A percentile compares a stretch with the other conserved stretches of the same genome.
Evolutionary conservation across 129 eudicot genomes (phyloP).

Genomic region (Escallonia herrerae): DNA sequence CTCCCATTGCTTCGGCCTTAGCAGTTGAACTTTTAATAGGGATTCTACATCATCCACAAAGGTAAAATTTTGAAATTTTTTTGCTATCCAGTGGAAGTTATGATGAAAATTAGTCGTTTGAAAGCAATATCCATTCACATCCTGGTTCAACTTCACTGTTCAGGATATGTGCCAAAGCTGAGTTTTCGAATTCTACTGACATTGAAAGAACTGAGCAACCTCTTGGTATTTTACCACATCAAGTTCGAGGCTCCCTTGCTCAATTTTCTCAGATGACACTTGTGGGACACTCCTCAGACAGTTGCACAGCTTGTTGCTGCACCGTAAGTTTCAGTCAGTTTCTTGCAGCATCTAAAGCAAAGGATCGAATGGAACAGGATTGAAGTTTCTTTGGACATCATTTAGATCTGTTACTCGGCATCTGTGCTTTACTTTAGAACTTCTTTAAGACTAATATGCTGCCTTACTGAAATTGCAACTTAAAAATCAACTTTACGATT

Average conservation of each 20-base stretch:
- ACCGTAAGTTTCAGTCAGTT: constrained; percentile 42
- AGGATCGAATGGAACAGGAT: neutral
- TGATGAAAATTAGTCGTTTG: neutral
- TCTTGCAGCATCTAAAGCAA: neutral
- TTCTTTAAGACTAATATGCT: too few species aligned
- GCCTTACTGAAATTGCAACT: too few species aligned
- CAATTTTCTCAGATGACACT: constrained; percentile 93
- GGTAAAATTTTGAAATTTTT: constrained; percentile 30
- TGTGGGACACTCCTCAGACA: constrained; percentile 81
- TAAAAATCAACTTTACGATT: too few species aligned
- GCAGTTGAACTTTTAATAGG: constrained; percentile 91
- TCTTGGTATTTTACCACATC: constrained; percentile 95
- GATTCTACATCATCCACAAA: constrained; percentile 81
- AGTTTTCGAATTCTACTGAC: constrained; percentile 50
- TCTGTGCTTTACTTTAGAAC: too few species aligned
- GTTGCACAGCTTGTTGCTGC: constrained; percentile 86
- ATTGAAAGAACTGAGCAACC: constrained; percentile 55
- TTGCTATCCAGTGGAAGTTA: neutral
- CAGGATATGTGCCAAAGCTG: constrained; percentile 80
- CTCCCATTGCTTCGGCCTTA: constrained; percentile 92
- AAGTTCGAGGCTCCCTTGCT: constrained; percentile 72
- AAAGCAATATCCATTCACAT: neutral
- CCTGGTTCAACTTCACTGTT: constrained; percentile 4
- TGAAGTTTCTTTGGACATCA: too few species aligned
- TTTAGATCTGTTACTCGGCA: too few species aligned